Evolutionary conservation across 768 basidiomycete species (phyloP).

Genomic region (Tylopilus intermedius): DNA sequence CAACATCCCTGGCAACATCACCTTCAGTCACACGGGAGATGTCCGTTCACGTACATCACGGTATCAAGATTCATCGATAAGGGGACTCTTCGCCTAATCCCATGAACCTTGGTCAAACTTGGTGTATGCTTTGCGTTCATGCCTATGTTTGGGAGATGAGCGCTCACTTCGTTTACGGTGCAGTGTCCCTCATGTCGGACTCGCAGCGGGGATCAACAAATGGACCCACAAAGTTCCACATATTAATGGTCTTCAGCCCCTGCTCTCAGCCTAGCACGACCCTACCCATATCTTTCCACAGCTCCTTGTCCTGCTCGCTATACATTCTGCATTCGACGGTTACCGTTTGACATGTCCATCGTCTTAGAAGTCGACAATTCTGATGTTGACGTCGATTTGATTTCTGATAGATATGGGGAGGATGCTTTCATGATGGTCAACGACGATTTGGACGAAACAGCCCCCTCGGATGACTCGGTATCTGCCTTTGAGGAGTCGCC

Average conservation of each 20-base stretch:
- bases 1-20: neutral
- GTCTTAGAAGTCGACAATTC: conserved; percentile 12
- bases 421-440: conserved; percentile 10
- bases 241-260: conserved; percentile 4
- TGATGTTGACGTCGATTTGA: conserved; percentile 6
- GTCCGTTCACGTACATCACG: neutral
- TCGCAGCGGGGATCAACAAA: neutral
- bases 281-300: neutral
- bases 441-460: conserved; percentile 1
- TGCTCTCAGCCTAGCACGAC: neutral
- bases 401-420: conserved; percentile 3
- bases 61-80: conserved; percentile 21
- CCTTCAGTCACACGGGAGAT: neutral
- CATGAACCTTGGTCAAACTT: conserved; percentile 2
- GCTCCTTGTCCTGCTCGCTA: neutral
- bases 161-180: neutral
- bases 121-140: conserved; percentile 21
- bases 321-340: neutral
- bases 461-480: neutral
- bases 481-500: conserved; percentile 6
- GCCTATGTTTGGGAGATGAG: conserved; percentile 17
- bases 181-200: conserved; percentile 1
- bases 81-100: neutral
- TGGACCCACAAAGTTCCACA: conserved; percentile 16
- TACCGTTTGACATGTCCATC: conserved; percentile 10